A percentile compares a stretch with the other conserved stretches of the same genome.
Evolutionary conservation across 441 rosid species (phyloP).

Genomic region (Manihot esculenta): DNA sequence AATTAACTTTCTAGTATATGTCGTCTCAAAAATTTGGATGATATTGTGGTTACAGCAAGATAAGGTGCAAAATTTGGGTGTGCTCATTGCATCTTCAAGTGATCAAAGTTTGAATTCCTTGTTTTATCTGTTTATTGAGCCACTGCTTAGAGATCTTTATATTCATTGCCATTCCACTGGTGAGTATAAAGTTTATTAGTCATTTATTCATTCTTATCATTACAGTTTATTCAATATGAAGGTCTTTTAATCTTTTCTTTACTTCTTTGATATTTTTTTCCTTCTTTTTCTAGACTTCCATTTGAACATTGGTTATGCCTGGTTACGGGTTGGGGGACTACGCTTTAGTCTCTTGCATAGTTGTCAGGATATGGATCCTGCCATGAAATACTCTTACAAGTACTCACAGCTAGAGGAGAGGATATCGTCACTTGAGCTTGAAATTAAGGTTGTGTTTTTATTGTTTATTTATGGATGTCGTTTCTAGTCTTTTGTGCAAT

Average conservation of each 20-base stretch:
- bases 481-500: not conserved
- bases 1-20: not conserved
- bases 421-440: conserved; percentile 62
- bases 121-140: conserved; percentile 47
- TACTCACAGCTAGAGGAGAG: conserved; percentile 52
- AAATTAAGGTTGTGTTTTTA: conserved; percentile 53
- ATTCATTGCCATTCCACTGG: conserved; percentile 48
- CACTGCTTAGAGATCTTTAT: conserved; percentile 64
- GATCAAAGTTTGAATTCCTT: conserved; percentile 60
- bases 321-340: conserved; percentile 74
- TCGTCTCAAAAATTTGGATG: not conserved
- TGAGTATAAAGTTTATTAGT: conserved; percentile 26
- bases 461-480: not conserved
- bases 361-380: conserved; percentile 78
- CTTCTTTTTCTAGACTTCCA: conserved; percentile 38
- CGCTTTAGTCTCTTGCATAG: conserved; percentile 73
- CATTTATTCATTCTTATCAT: conserved; percentile 6
- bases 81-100: conserved; percentile 56
- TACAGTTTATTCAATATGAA: not conserved
- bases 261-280: not conserved
- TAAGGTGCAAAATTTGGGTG: conserved; percentile 44
- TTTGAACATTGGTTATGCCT: conserved; percentile 62
- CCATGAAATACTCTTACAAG: conserved; percentile 69
- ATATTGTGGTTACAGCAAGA: conserved; percentile 35
- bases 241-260: not conserved